These are phyloP conservation scores for Saposhnikovia divaricata DNA, from an alignment of 129 eudicot genomes.

Conservation along the genomic window DNA sequence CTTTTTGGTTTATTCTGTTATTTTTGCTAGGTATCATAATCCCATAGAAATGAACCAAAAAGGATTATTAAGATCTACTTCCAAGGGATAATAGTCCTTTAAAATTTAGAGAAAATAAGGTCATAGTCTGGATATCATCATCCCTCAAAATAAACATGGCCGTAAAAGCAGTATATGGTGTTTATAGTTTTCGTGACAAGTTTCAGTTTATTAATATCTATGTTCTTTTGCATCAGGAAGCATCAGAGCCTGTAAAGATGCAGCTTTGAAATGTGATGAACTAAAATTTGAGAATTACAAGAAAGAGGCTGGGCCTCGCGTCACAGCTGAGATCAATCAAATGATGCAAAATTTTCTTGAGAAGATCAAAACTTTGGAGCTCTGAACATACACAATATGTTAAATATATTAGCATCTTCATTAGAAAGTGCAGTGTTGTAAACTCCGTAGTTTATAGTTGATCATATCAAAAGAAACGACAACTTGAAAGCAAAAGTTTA, in stretches of 20 bases:
- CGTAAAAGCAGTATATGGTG: not conserved
- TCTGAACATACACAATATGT: conserved; percentile 18
- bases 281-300: conserved; percentile 62
- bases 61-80: not conserved
- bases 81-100: not conserved
- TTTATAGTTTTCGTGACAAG: not conserved
- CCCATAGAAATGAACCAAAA: not conserved
- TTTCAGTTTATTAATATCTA: not conserved
- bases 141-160: not conserved
- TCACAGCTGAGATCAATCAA: conserved; percentile 37
- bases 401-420: not conserved
- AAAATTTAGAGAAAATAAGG: not conserved
- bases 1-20: not conserved
- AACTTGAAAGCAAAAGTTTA: not conserved
- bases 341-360: conserved; percentile 68
- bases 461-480: not conserved
- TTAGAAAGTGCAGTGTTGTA: not conserved
- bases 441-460: not conserved
- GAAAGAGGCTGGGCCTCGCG: conserved; percentile 31
- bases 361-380: conserved; percentile 68
- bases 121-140: not conserved
- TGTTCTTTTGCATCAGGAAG: conserved; percentile 41
- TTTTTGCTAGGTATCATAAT: not conserved
- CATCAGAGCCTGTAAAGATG: conserved; percentile 65
- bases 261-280: conserved; percentile 80